These are phyloP conservation scores for Neofusicoccum umdonicola DNA, from an alignment of 2,329 filamentous ascomycete genomes.

Conservation along the genomic window DNA sequence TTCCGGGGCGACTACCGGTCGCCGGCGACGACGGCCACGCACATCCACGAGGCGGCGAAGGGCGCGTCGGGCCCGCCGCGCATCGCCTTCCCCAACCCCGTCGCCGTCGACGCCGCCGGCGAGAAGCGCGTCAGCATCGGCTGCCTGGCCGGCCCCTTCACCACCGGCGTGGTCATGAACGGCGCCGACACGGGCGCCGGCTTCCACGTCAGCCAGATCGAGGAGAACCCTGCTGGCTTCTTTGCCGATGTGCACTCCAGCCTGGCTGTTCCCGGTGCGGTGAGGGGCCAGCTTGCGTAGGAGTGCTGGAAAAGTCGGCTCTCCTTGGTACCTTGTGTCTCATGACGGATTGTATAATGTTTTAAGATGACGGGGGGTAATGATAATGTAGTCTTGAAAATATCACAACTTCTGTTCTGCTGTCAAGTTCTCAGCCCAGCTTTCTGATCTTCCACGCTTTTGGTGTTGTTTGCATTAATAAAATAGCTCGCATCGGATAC, in stretches of 20 bases:
- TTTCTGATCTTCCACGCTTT: no score
- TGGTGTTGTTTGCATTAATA: no score
- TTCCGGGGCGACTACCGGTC: slow-evolving; percentile 54
- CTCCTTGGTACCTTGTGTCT: no score
- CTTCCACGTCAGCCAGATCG: slow-evolving; percentile 52
- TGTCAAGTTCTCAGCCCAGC: no score
- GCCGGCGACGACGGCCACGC: slow-evolving; percentile 52
- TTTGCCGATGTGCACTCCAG: slow-evolving; percentile 55
- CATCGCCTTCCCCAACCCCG: slow-evolving; percentile 53
- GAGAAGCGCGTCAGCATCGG: slow-evolving; percentile 41
- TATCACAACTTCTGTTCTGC: no score
- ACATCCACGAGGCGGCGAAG: slow-evolving; percentile 52
- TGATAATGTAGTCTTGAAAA: no score
- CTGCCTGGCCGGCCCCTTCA: slow-evolving; percentile 41
- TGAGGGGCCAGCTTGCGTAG: slow-evolving; percentile 46
- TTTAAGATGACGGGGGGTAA: no score
- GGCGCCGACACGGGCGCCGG: slow-evolving; percentile 47
- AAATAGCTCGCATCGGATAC: no score
- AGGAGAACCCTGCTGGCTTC: slow-evolving; percentile 50
- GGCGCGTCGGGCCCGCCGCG: slow-evolving; percentile 52
- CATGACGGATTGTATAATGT: no score
- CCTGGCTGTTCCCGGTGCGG: slow-evolving; percentile 50
- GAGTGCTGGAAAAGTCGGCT: no score
- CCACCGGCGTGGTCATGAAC: slow-evolving; percentile 41
- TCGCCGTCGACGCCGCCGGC: slow-evolving; percentile 29